Percentiles rank a stretch among this genome's conserved stretches.
phyloP scores from a whole-genome alignment of 495 filamentous ascomycete genomes.

The Penicillium longicatenatum region DNA sequence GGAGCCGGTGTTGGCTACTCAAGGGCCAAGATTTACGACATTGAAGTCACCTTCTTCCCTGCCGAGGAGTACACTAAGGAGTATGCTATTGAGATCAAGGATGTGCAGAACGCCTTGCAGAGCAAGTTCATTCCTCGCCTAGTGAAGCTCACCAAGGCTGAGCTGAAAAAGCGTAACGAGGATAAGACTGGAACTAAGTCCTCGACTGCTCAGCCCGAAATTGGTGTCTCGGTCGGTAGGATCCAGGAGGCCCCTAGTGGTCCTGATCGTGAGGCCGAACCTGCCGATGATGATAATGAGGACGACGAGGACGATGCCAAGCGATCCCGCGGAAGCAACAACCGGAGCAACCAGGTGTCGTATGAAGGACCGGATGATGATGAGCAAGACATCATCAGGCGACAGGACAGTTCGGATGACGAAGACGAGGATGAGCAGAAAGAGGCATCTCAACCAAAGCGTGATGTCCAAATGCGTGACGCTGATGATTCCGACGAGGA shows the following conservation, averaged over 20 bases:
- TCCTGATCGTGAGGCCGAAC: slow-evolving; percentile 58
- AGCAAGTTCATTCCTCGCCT: slow-evolving; percentile 73
- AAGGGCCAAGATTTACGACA: slow-evolving; percentile 80
- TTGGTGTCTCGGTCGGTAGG: slow-evolving; percentile 75
- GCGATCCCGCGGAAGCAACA: slow-evolving; percentile 69
- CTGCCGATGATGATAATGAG: slow-evolving; percentile 71
- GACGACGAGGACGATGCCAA: slow-evolving; percentile 88
- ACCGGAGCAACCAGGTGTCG: slow-evolving; percentile 75
- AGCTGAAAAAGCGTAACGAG: slow-evolving; percentile 74
- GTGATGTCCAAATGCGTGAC: slow-evolving; percentile 35
- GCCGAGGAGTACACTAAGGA: slow-evolving; percentile 76
- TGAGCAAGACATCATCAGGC: slow-evolving; percentile 70
- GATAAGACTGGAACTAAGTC: slow-evolving; percentile 60
- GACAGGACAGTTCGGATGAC: slow-evolving; percentile 42
- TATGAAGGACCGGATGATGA: slow-evolving; percentile 93
- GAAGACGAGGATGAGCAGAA: slow-evolving; percentile 52
- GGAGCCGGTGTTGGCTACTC: slow-evolving; percentile 63
- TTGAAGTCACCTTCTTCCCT: slow-evolving; percentile 82
- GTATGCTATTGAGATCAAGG: slow-evolving; percentile 77
- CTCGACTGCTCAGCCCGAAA: slow-evolving; percentile 71
- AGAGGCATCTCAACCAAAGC: slow-evolving; percentile 9
- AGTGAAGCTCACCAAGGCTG: slow-evolving; percentile 65
- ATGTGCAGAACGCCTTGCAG: slow-evolving; percentile 80
- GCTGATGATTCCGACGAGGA: slow-evolving; percentile 38
- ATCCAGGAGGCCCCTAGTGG: slow-evolving; percentile 61